Evolutionary conservation across 129 eudicot species (phyloP).

Genomic region (Escallonia herrerae): DNA sequence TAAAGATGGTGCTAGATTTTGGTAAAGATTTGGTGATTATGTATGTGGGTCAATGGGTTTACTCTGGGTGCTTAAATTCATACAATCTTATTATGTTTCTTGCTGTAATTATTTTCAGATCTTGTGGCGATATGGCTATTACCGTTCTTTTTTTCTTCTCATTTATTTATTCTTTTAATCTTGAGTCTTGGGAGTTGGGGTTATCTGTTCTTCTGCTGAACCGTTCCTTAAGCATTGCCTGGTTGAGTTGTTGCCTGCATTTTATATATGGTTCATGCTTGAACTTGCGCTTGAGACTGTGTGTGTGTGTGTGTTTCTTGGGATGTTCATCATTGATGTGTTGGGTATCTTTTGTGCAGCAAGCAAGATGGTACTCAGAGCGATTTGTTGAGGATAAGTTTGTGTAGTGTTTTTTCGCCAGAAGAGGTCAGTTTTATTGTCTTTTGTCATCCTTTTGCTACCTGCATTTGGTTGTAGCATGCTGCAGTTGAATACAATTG

Average conservation of each 20-base stretch:
- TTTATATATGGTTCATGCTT: no score
- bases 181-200: neutral
- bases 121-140: neutral
- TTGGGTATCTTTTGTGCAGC: neutral
- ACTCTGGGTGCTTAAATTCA: neutral
- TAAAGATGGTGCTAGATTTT: neutral
- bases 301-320: neutral
- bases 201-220: neutral
- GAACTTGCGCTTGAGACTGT: no score
- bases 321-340: neutral
- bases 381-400: neutral
- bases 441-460: neutral
- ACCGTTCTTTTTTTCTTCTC: neutral
- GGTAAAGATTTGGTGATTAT: conserved; percentile 1
- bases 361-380: neutral
- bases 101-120: neutral
- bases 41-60: neutral
- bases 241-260: no score
- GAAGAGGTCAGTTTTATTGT: neutral
- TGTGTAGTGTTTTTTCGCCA: neutral
- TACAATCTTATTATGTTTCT: neutral
- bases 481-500: no score
- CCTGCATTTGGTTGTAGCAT: no score
- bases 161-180: neutral
- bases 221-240: no score